A percentile compares a stretch with the other conserved stretches of the same genome.
phyloP scores from a whole-genome alignment of 345 rosid species.

The Mangifera indica region DNA sequence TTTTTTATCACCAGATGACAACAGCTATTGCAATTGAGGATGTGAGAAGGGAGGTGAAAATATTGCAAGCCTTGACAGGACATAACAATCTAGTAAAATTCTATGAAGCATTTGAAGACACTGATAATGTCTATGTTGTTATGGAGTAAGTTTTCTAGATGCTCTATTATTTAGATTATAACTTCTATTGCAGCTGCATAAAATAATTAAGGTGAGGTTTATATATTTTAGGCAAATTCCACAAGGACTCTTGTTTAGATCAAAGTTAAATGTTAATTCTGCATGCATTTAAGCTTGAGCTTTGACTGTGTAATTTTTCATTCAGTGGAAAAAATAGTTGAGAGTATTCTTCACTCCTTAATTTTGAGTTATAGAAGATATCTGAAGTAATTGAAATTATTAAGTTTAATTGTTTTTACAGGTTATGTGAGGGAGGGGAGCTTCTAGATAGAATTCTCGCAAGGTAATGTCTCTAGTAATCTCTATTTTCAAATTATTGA shows the following conservation, averaged over 20 bases:
- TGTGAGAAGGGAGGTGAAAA: conserved; percentile 96
- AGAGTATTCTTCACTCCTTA: not conserved
- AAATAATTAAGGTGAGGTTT: not conserved
- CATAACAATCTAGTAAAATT: conserved; percentile 78
- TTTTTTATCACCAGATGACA: conserved; percentile 67
- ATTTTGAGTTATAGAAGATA: not conserved
- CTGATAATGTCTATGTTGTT: conserved; percentile 74
- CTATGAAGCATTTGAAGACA: conserved; percentile 89
- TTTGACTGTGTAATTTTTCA: not conserved
- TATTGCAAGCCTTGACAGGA: conserved; percentile 82
- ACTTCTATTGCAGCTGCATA: not conserved
- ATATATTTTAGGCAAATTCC: conserved; percentile 3
- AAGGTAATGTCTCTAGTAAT: conserved; percentile 45
- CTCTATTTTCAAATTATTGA: not conserved
- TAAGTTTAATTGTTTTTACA: conserved; percentile 36
- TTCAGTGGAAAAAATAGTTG: not conserved
- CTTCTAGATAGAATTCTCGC: conserved; percentile 85
- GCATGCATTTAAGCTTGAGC: not conserved
- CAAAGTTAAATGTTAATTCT: not conserved
- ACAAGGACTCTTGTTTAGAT: not conserved
- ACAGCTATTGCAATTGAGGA: conserved; percentile 94
- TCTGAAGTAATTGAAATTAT: conserved; percentile 8
- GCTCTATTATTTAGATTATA: conserved; percentile 2
- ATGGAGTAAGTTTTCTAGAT: conserved; percentile 75
- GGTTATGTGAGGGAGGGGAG: conserved; percentile 98